Evolutionary conservation across 2,329 filamentous ascomycete species (phyloP), one percentile per base, ranked within the genome.

Genomic region (Calonectria hawksworthii): DNA sequence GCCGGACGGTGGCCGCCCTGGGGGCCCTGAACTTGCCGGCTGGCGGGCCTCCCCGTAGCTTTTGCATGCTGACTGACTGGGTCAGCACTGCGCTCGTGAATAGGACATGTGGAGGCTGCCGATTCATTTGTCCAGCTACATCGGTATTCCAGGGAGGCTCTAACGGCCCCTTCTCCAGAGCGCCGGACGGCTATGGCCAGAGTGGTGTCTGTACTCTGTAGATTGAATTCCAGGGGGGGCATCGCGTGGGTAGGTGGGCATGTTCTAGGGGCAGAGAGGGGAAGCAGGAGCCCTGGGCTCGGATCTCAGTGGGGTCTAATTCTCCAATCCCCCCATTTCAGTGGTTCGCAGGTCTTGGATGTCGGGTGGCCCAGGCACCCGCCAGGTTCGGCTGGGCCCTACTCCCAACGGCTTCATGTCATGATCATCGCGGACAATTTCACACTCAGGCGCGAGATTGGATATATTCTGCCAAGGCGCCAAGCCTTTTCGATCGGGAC

Each of bases 261-360:
- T n/a, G 52, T 34, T 73, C 30, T 59, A 50, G 70, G 70, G 68
- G 44, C 5, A 44, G 8, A n/a, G 50, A 34, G 66, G 66, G 66
- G 68, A 61, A 28, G 16, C 11, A 41, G 68, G 52, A 56, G 41
- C 56, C 68, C 56, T 44, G 34, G 50, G 61, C 61, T 65, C 61
- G 38, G 61, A 65, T 65, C 68, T 21, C 28, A 64, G 70, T 64
- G 65, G 70, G 65, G 70, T 52, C 34, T 32, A 44, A 47, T 61
- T 63, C 34, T 44, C 52, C 44, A 70, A 54, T 54, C 38, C 52
- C 38, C 51, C 54, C 47, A 64, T 54, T 68, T 54, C 52, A 36
- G 30, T 38, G 32, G 18, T 56, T 44, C 50, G 50, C 51, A 28
- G 50, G 68, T 26, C 23, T 38, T 47, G 44, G n/a, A 47, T 47